Base-by-base conservation (phyloP, 2,329 filamentous ascomycete genomes). In the Ustulina deusta region DNA sequence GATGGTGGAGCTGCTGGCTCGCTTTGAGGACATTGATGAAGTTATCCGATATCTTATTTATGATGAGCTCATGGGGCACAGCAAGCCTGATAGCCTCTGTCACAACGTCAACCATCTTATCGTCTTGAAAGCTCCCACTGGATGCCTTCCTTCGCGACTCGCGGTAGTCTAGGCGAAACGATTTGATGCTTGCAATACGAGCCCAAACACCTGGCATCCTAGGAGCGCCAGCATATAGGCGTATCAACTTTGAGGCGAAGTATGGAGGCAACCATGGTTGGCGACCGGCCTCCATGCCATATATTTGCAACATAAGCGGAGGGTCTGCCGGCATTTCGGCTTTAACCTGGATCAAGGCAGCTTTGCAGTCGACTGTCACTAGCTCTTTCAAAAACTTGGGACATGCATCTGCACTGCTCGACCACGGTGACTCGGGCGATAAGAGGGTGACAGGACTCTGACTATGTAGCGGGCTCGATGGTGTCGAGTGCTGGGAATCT, bases 21-120 rank as follows among this genome's bases (percentile, higher is more conserved):
- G 94, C 92, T 79, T 99, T 99, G 72, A 92, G 82, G 0, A 93
- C 90, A 74, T 97, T 99, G 73, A 93, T 89, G 59, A 97, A 83
- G 75, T 98, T 99, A 81, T 99, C 96, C n/a, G 95, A 92, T 68
- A 99, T 91, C 68, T 91, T 91, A 79, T 96, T 92, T 75, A 98
- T 87, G 27, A 97, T 89, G 73, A 99, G 87, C 74, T 97, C 94
- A 79, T 98, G 94, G 1, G 97, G 96, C 11, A 99, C 90, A 6
- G 91, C 93, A 51, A 98, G 78, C 13, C 96, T 90, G 69, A 97
- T 92, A 10, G 94, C 94, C 72, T 98, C 96, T 0, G 92, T 88
- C 46, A 89, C 89, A 9, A 97, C 80, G 78, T 99, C 96, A 63
- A 97, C 88, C 59, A 94, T 91, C 71, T 89, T 93, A 68, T 97